These are phyloP conservation scores for Dentipellis fragilis DNA, from an alignment of 768 basidiomycete species.

Conservation along the genomic window DNA sequence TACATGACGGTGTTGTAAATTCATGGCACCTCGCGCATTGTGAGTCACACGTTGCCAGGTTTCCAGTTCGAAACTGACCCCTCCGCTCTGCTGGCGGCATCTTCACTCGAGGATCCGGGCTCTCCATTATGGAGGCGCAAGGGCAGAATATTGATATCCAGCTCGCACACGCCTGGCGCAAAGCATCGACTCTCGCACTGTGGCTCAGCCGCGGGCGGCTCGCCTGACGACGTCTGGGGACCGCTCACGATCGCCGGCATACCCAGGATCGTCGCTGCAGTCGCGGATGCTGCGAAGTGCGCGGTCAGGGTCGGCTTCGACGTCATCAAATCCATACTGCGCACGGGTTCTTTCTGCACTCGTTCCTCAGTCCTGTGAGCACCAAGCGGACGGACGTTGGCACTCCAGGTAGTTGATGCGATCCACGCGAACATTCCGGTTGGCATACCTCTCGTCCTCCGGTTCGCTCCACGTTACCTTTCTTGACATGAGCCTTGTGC, in stretches of 20 bases:
- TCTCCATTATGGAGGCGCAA: constrained; percentile 56
- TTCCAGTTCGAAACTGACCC: neutral
- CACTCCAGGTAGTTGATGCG: constrained; percentile 53
- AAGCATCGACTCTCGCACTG: constrained; percentile 53
- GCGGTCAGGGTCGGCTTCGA: constrained; percentile 17
- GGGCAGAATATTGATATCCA: constrained; percentile 65
- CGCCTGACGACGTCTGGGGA: constrained; percentile 18
- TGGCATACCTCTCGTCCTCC: too few relatives aligned
- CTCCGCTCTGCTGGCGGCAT: neutral
- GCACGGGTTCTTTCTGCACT: constrained; percentile 17
- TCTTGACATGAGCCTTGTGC: constrained; percentile 3
- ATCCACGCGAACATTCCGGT: constrained; percentile 49
- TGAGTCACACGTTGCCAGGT: neutral
- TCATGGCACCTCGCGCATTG: constrained; percentile 4
- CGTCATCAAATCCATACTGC: constrained; percentile 17
- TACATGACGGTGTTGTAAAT: too few relatives aligned
- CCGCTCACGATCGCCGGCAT: constrained; percentile 30
- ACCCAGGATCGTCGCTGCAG: constrained; percentile 28
- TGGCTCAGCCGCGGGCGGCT: constrained; percentile 46
- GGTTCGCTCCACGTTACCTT: constrained; percentile 39
- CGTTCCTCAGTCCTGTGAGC: constrained; percentile 29
- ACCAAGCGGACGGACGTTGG: constrained; percentile 39
- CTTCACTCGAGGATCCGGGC: constrained; percentile 47
- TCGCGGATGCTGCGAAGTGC: constrained; percentile 19
- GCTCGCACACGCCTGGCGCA: constrained; percentile 67